phyloP scores from a whole-genome alignment of 805 yeast genomes.

The Metahyphopichia silvanorum region DNA sequence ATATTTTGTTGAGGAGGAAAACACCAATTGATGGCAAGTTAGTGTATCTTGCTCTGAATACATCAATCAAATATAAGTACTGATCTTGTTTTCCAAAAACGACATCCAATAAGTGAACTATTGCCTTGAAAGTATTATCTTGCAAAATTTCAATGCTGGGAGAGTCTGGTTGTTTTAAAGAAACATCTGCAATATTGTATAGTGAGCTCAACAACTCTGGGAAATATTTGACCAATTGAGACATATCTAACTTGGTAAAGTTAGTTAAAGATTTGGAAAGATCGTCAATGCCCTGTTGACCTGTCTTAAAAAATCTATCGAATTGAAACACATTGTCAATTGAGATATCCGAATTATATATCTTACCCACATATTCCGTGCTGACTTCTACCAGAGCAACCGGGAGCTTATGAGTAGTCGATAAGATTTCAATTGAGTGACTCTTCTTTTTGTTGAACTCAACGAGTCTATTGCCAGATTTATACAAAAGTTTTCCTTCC shows the following conservation, averaged over 20 bases:
- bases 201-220: slow-evolving; percentile 47
- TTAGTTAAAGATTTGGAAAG: slow-evolving; percentile 46
- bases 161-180: slow-evolving; percentile 18
- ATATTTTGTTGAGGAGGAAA: slow-evolving; percentile 43
- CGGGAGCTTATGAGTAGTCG: slow-evolving; percentile 32
- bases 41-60: slow-evolving; percentile 36
- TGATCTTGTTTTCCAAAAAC: slow-evolving; percentile 66
- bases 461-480: slow-evolving; percentile 43
- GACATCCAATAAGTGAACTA: slow-evolving; percentile 59
- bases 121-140: slow-evolving; percentile 47
- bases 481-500: slow-evolving; percentile 51
- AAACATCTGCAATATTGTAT: slow-evolving; percentile 27
- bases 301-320: slow-evolving; percentile 44
- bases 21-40: slow-evolving; percentile 51
- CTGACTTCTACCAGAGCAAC: slow-evolving; percentile 51
- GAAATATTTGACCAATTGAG: slow-evolving; percentile 57
- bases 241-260: slow-evolving; percentile 52
- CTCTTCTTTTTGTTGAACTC: slow-evolving; percentile 44
- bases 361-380: slow-evolving; percentile 66
- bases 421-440: slow-evolving; percentile 42
- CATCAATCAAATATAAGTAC: slow-evolving; percentile 54
- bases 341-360: slow-evolving; percentile 55
- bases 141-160: slow-evolving; percentile 27
- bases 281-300: slow-evolving; percentile 38
- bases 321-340: slow-evolving; percentile 54